Percentiles rank a stretch among this genome's conserved stretches.
phyloP scores from a whole-genome alignment of 2,329 filamentous ascomycete genomes.

The Harringtonia aguacate region DNA sequence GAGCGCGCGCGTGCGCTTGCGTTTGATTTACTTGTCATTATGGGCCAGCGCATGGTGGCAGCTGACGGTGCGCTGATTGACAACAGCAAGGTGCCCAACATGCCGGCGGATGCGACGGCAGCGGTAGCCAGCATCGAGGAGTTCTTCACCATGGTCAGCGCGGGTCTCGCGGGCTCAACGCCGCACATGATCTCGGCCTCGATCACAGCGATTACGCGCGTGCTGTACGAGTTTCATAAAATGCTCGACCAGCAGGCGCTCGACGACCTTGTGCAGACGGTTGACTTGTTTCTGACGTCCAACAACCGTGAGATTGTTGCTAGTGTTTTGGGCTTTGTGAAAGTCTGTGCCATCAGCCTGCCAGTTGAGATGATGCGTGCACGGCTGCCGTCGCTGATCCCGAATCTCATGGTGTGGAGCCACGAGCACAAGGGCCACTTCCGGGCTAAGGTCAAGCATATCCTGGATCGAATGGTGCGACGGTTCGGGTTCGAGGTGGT shows the following conservation, averaged over 20 bases:
- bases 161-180: constrained; percentile 81
- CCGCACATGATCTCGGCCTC: constrained; percentile 97
- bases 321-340: constrained; percentile 90
- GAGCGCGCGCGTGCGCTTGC: constrained; percentile 84
- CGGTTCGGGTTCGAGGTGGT: constrained; percentile 78
- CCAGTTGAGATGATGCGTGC: constrained; percentile 70
- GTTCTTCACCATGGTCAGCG: constrained; percentile 96
- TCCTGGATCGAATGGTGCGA: constrained; percentile 86
- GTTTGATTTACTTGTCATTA: constrained; percentile 80
- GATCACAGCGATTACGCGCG: constrained; percentile 89
- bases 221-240: constrained; percentile 82
- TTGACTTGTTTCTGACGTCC: constrained; percentile 91
- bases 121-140: constrained; percentile 80
- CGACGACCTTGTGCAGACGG: constrained; percentile 79
- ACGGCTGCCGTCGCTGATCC: constrained; percentile 65
- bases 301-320: constrained; percentile 96
- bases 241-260: constrained; percentile 59
- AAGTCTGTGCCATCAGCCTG: constrained; percentile 83
- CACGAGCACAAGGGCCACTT: constrained; percentile 98
- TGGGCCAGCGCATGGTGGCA: constrained; percentile 67
- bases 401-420: constrained; percentile 90
- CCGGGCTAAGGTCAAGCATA: constrained; percentile 95
- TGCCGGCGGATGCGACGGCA: constrained; percentile 68
- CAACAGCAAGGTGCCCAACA: constrained; percentile 77
- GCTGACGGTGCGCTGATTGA: constrained; percentile 64